These are phyloP conservation scores for Canavalia gladiata DNA, from an alignment of 306 rosid genomes.

Conservation along the genomic window DNA sequence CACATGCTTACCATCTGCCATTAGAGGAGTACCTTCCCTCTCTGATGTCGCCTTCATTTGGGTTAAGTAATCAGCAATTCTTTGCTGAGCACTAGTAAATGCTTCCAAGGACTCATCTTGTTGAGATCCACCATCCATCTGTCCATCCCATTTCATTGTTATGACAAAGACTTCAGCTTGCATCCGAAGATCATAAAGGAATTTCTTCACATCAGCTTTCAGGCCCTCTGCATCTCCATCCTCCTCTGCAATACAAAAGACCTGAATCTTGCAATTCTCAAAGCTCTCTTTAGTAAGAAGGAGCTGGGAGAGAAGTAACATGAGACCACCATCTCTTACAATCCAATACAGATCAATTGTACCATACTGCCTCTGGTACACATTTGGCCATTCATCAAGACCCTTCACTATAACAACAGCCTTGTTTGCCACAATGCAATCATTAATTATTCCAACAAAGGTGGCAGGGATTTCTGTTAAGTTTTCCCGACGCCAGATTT, in stretches of 20 bases:
- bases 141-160: slow-evolving; percentile 87
- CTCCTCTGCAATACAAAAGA: slow-evolving; percentile 97
- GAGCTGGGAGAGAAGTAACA: slow-evolving; percentile 98
- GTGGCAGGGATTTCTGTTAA: slow-evolving; percentile 91
- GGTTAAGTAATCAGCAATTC: slow-evolving; percentile 72
- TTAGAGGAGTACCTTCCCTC: slow-evolving; percentile 71
- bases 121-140: slow-evolving; percentile 68
- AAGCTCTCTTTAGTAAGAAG: slow-evolving; percentile 94
- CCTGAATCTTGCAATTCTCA: slow-evolving; percentile 98
- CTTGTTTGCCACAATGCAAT: slow-evolving; percentile 97
- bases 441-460: slow-evolving; percentile 90
- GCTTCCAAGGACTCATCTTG: slow-evolving; percentile 88
- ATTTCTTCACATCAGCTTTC: slow-evolving; percentile 95
- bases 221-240: slow-evolving; percentile 91
- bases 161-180: slow-evolving; percentile 96
- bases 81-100: slow-evolving; percentile 68
- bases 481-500: slow-evolving; percentile 98
- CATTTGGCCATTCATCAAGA: slow-evolving; percentile 99
- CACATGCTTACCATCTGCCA: slow-evolving; percentile 91
- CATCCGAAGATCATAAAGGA: slow-evolving; percentile 96
- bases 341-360: slow-evolving; percentile 98
- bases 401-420: slow-evolving; percentile 98
- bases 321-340: slow-evolving; percentile 98
- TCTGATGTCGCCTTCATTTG: slow-evolving; percentile 69
- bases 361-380: slow-evolving; percentile 94